Percentiles rank a stretch among this genome's conserved stretches.
Conservation (phyloP, 768 basidiomycete species). For the Mrakia gelida region DNA sequence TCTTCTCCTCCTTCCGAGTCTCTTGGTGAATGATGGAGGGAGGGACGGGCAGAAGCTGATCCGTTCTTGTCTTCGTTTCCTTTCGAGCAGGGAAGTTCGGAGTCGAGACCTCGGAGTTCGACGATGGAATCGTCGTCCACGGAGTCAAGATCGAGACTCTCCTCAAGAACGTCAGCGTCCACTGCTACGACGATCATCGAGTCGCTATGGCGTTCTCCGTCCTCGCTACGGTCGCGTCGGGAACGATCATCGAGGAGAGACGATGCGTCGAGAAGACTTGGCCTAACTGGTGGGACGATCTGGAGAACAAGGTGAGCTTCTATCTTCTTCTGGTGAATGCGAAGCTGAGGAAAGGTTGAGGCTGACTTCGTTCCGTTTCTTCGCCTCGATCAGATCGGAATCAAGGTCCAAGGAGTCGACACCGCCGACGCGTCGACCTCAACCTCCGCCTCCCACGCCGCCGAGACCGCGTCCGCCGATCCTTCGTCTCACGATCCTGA, state of each 20-base stretch:
- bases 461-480: not conserved
- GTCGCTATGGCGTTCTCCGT: constrained; percentile 99
- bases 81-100: constrained; percentile 76
- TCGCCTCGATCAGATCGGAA: constrained; percentile 63
- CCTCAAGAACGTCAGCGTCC: constrained; percentile 67
- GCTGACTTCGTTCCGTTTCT: constrained; percentile 2
- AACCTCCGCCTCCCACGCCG: constrained; percentile 20
- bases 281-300: constrained; percentile 99
- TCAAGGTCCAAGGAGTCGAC: constrained; percentile 80
- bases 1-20: not conserved
- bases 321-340: not conserved
- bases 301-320: constrained; percentile 79
- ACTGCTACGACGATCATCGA: constrained; percentile 97
- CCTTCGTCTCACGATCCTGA: constrained; percentile 34
- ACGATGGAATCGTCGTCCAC: constrained; percentile 85
- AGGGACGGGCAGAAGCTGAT: constrained; percentile 9
- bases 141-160: constrained; percentile 66
- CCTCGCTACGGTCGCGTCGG: constrained; percentile 64
- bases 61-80: not conserved
- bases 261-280: constrained; percentile 99
- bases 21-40: not conserved
- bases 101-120: constrained; percentile 82
- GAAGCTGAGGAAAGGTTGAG: not conserved
- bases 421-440: constrained; percentile 32
- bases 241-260: constrained; percentile 85